Evolutionary conservation across 139 green algal species (phyloP).

Genomic region (Yamagishiella unicocca): DNA sequence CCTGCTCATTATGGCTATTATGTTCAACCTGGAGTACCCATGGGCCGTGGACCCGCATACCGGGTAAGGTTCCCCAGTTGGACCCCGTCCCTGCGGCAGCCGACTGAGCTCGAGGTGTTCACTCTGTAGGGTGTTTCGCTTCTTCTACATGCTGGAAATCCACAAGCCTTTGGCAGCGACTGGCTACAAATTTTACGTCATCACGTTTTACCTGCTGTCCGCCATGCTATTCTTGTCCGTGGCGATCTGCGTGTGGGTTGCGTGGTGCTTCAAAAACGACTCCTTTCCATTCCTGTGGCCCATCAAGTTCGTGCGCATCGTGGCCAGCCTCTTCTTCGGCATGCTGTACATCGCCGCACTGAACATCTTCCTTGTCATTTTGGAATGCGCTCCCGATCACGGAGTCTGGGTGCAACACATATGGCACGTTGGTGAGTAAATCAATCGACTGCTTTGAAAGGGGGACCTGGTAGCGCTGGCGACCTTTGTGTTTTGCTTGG

Average conservation of each 20-base stretch:
- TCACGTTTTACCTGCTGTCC: slow-evolving; percentile 64
- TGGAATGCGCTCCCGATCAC: slow-evolving; percentile 41
- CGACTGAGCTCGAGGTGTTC: neutral
- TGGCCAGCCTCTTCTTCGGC: slow-evolving; percentile 66
- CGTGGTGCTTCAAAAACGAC: slow-evolving; percentile 69
- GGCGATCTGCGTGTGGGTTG: slow-evolving; percentile 68
- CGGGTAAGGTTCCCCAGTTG: slow-evolving; percentile 40
- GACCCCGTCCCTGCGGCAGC: neutral
- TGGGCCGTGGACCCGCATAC: slow-evolving; percentile 49
- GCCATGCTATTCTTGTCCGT: slow-evolving; percentile 55
- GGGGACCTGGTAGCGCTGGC: too few species aligned
- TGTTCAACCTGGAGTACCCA: slow-evolving; percentile 66
- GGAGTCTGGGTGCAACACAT: slow-evolving; percentile 53
- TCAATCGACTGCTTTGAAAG: too few species aligned
- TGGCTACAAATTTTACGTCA: slow-evolving; percentile 61
- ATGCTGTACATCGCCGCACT: slow-evolving; percentile 68
- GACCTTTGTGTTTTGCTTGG: too few species aligned
- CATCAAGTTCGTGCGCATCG: slow-evolving; percentile 70
- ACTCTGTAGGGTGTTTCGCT: slow-evolving; percentile 53
- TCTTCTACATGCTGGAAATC: slow-evolving; percentile 62
- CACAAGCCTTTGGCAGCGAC: slow-evolving; percentile 49
- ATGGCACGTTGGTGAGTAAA: slow-evolving; percentile 49
- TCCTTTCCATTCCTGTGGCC: slow-evolving; percentile 68
- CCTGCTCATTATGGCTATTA: slow-evolving; percentile 57
- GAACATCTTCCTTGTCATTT: slow-evolving; percentile 64